Evolutionary conservation across 2,329 filamentous ascomycete species (phyloP).

Genomic region (Aureobasidium sp.): DNA sequence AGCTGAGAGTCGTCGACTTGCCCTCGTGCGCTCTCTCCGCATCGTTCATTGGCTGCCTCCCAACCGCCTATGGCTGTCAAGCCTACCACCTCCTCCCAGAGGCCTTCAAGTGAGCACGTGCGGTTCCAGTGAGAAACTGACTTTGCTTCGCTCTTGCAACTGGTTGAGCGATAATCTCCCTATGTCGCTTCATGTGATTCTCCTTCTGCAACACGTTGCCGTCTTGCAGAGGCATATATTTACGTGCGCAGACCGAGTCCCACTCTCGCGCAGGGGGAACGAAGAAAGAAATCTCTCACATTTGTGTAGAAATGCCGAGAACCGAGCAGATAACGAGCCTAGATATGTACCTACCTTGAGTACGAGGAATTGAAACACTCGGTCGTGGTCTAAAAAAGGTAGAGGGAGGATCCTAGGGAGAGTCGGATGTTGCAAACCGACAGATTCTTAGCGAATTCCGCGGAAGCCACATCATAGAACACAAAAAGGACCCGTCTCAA

Average conservation of each 20-base stretch:
- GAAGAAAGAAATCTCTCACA: background rate
- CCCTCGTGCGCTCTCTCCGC: conserved; percentile 13
- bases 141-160: background rate
- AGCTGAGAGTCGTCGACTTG: conserved; percentile 1
- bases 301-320: background rate
- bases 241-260: background rate
- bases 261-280: background rate
- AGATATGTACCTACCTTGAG: background rate
- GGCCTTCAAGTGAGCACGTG: background rate
- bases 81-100: conserved; percentile 5
- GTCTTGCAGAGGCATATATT: background rate
- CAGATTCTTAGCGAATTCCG: background rate
- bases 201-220: background rate
- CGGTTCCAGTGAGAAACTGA: conserved; percentile 9
- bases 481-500: background rate
- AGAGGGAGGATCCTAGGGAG: background rate
- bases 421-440: background rate
- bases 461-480: too few relatives aligned
- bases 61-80: background rate
- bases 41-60: background rate
- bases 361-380: background rate
- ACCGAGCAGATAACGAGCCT: background rate
- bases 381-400: background rate
- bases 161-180: conserved; percentile 1
- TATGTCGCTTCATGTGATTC: background rate